Evolutionary conservation across 768 basidiomycete species (phyloP).

Genomic region (Xanthoconium stramineum): DNA sequence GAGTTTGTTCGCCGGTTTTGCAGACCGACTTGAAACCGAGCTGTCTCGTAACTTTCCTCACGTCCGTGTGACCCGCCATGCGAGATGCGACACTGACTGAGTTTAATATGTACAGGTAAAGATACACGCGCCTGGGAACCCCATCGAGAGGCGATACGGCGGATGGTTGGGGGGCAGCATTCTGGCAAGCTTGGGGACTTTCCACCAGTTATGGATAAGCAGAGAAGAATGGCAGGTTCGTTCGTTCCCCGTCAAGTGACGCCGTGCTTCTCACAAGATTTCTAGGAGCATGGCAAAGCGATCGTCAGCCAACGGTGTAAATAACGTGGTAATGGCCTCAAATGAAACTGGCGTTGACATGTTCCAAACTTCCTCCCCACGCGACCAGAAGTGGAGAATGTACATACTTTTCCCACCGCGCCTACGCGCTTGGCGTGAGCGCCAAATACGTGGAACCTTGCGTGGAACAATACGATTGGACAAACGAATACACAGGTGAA

Average conservation of each 20-base stretch:
- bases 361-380: background rate
- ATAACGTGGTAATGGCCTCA: slow-evolving; percentile 32
- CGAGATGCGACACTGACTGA: slow-evolving; percentile 4
- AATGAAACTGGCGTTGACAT: background rate
- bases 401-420: too few relatives aligned
- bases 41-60: slow-evolving; percentile 72
- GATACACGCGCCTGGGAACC: slow-evolving; percentile 89
- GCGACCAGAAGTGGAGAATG: background rate
- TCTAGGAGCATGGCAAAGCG: slow-evolving; percentile 75
- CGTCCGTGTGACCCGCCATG: slow-evolving; percentile 43
- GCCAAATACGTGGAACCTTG: too few relatives aligned
- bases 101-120: slow-evolving; percentile 58
- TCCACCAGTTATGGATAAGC: slow-evolving; percentile 97
- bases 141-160: slow-evolving; percentile 85
- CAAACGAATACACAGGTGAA: slow-evolving; percentile 5
- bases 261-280: slow-evolving; percentile 1
- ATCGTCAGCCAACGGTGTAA: slow-evolving; percentile 88
- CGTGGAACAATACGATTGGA: slow-evolving; percentile 15
- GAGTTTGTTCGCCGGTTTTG: slow-evolving; percentile 80
- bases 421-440: background rate
- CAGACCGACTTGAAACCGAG: slow-evolving; percentile 79
- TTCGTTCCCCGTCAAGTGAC: slow-evolving; percentile 4
- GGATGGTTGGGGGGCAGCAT: slow-evolving; percentile 97
- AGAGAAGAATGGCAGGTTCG: slow-evolving; percentile 88
- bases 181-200: slow-evolving; percentile 90